phyloP scores from a whole-genome alignment of 2,329 filamentous ascomycete genomes.

The Conoideocrella luteorostrata region DNA sequence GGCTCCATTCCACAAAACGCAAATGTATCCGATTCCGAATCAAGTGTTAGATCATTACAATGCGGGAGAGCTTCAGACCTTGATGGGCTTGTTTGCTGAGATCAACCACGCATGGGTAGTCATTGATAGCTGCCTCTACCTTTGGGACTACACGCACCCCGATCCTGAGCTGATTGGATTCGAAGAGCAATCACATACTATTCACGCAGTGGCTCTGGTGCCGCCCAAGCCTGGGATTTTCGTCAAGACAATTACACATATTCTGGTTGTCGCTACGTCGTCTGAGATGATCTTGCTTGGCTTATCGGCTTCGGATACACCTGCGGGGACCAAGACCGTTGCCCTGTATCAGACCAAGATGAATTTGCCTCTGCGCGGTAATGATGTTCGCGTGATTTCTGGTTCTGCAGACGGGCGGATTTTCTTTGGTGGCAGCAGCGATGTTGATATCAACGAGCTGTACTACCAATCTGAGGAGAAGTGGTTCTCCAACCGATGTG shows the following conservation, averaged over 20 bases:
- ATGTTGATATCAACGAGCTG: slow-evolving; percentile 87
- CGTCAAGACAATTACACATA: slow-evolving; percentile 73
- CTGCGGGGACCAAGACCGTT: slow-evolving; percentile 65
- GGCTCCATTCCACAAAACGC: slow-evolving; percentile 83
- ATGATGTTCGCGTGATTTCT: slow-evolving; percentile 70
- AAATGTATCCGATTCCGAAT: slow-evolving; percentile 85
- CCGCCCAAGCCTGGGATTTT: slow-evolving; percentile 84
- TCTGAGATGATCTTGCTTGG: slow-evolving; percentile 83
- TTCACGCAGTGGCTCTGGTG: slow-evolving; percentile 84
- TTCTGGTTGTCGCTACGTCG: slow-evolving; percentile 83
- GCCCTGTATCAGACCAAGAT: slow-evolving; percentile 85
- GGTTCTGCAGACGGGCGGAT: slow-evolving; percentile 83
- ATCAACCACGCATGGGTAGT: slow-evolving; percentile 93
- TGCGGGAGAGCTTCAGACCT: slow-evolving; percentile 75
- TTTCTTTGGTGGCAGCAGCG: slow-evolving; percentile 77
- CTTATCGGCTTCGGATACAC: slow-evolving; percentile 60
- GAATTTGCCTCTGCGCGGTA: slow-evolving; percentile 67
- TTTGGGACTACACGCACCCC: slow-evolving; percentile 96
- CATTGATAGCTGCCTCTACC: slow-evolving; percentile 90
- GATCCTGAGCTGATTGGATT: slow-evolving; percentile 88
- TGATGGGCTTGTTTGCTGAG: slow-evolving; percentile 91
- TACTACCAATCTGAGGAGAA: slow-evolving; percentile 96
- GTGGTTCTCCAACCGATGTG: slow-evolving; percentile 87
- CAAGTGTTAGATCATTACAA: slow-evolving; percentile 92
- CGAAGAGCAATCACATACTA: slow-evolving; percentile 81